A percentile compares a stretch with the other conserved stretches of the same genome.
Conservation (phyloP, 2,329 filamentous ascomycete species). For the Didymella glomerata region DNA sequence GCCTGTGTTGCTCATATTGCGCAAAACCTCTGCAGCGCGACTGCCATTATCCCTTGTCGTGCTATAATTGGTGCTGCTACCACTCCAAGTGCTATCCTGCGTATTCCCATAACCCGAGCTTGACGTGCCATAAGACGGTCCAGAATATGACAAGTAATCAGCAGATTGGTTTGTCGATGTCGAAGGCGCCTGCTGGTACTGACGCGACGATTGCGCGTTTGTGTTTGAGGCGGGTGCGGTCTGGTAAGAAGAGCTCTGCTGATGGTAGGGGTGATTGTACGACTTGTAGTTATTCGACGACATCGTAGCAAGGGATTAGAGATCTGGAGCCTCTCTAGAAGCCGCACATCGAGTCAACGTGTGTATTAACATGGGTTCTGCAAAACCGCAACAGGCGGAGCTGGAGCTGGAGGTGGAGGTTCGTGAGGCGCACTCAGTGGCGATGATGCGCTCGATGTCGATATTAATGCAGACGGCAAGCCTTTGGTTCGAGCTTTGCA, state of each 20-base stretch:
- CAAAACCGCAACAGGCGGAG: neutral
- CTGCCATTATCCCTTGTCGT: constrained; percentile 38
- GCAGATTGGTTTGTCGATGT: constrained; percentile 31
- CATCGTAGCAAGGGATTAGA: constrained; percentile 29
- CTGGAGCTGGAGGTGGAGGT: neutral
- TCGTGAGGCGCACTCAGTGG: neutral
- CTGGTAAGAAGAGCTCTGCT: constrained; percentile 40
- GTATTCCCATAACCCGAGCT: constrained; percentile 30
- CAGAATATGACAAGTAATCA: constrained; percentile 42
- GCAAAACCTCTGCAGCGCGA: constrained; percentile 45
- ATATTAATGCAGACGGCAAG: fast-evolving
- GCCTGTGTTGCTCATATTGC: constrained; percentile 45
- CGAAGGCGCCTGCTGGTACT: constrained; percentile 35
- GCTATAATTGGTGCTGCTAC: constrained; percentile 33
- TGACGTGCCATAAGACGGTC: constrained; percentile 33
- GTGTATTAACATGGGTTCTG: neutral
- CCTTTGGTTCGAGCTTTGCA: neutral
- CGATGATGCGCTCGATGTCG: neutral
- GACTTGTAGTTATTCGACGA: constrained; percentile 38
- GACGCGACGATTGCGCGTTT: constrained; percentile 34
- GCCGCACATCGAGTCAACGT: constrained; percentile 7
- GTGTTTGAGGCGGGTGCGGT: constrained; percentile 38
- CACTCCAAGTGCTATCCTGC: constrained; percentile 36
- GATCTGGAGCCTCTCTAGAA: constrained; percentile 1
- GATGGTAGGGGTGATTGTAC: constrained; percentile 38